Base-by-base conservation (phyloP, 1,284 basidiomycete genomes). In the Schizophyllum commune region DNA sequence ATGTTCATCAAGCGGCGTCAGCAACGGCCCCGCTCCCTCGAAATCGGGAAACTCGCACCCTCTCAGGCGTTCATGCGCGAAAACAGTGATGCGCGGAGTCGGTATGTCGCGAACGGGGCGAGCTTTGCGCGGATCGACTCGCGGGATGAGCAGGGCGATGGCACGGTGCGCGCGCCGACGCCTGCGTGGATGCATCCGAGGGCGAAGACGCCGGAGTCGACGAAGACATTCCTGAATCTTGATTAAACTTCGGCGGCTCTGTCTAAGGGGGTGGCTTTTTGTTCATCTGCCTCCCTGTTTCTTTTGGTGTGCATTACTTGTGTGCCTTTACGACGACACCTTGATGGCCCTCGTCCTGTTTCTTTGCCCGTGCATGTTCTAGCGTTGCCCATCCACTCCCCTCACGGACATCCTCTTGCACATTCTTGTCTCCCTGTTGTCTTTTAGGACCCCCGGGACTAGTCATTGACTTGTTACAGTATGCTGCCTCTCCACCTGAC, bases 11-110 rank as follows among this genome's bases (percentile, higher is more conserved):
- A 77, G 59, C 69, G 73, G 60, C 64, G 75, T n/a, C 71, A 74
- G 47, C 70, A 72, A 11, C 71, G 75, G 8, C 9, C 39, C 39
- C 39, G 39, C 13, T 27, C 27, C 20, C 74, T 72, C 55, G 73
- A 71, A 60, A 74, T 68, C 32, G 57, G 61, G 21, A 76, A 71
- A 53, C 75, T 70, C 13, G 74, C 80, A 3, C 82, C 84, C 1
- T 83, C 83, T 2, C 74, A 79, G 6, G 80, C 82, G 63, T 84
- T 82, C 64, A 63, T 77, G 22, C 58, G 61, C 27, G 59, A 63
- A 34, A 33, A 63, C 52, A 56, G 33, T 53, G 52, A 55, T 55
- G 65, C 62, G 27, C 27, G 27, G 27, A 27, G 27, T 27, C 39
- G 9, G 8, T 47, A 47, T 8, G 39, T 63, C 56, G 52, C 56